Evolutionary conservation across 2,329 filamentous ascomycete species (phyloP).

Genomic region (Penicillium sp.): DNA sequence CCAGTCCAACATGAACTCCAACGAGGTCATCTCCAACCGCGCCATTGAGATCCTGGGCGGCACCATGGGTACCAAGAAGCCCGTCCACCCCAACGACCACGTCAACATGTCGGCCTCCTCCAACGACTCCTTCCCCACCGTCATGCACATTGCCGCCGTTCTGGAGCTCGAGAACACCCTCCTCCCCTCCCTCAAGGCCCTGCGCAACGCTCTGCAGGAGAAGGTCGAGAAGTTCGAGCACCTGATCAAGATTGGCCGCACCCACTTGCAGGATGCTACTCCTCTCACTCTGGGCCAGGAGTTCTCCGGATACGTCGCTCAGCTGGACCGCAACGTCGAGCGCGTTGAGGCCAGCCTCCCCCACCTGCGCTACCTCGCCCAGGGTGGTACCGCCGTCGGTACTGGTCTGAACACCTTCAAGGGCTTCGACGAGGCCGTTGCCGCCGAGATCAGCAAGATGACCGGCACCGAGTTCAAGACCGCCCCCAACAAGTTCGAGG

Average conservation of each 20-base stretch:
- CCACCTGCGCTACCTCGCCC: conserved; percentile 78
- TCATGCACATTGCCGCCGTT: conserved; percentile 98
- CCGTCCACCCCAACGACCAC: conserved; percentile 98
- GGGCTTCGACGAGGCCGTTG: conserved; percentile 91
- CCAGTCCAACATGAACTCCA: conserved; percentile 99
- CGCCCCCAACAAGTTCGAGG: conserved; percentile 98
- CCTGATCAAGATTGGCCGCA: conserved; percentile 98
- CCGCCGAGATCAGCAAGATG: conserved; percentile 83
- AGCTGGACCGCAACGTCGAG: conserved; percentile 85
- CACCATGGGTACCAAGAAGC: conserved; percentile 92
- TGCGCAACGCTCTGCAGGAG: conserved; percentile 76
- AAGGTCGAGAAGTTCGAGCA: conserved; percentile 87
- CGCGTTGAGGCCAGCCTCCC: conserved; percentile 78
- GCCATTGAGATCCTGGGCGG: conserved; percentile 97
- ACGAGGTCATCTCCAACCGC: conserved; percentile 99
- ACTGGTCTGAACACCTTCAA: conserved; percentile 97
- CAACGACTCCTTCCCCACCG: conserved; percentile 98
- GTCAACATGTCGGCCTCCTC: conserved; percentile 99
- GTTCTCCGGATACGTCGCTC: conserved; percentile 94
- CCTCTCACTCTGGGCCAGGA: conserved; percentile 93
- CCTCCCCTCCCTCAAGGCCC: conserved; percentile 72
- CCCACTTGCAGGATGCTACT: conserved; percentile 94
- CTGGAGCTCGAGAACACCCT: conserved; percentile 85
- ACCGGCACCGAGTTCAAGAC: conserved; percentile 92
- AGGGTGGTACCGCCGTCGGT: conserved; percentile 94